A percentile compares a stretch with the other conserved stretches of the same genome.
Conservation (phyloP, 495 filamentous ascomycete genomes). For the Astrothelium macrocarpum region DNA sequence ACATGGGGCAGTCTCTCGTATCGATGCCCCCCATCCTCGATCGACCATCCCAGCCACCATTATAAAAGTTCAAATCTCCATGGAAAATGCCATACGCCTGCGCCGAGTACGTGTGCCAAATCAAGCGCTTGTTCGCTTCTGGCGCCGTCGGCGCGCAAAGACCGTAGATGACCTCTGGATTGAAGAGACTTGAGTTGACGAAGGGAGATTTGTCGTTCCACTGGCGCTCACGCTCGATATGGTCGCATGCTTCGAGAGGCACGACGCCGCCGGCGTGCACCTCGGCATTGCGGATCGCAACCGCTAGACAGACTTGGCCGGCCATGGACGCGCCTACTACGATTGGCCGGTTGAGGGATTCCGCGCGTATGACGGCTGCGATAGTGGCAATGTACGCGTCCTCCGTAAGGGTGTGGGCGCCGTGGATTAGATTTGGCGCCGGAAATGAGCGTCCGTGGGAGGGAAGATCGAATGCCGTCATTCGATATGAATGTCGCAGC, state of each 20-base stretch:
- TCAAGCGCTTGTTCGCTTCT: slow-evolving; percentile 29
- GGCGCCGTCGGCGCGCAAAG: slow-evolving; percentile 34
- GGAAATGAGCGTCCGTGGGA: slow-evolving; percentile 34
- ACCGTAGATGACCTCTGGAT: slow-evolving; percentile 37
- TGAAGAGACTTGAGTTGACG: slow-evolving; percentile 29
- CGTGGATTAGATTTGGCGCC: slow-evolving; percentile 2
- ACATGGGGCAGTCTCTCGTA: slow-evolving; percentile 36
- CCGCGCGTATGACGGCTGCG: slow-evolving; percentile 28
- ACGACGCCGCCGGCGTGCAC: slow-evolving; percentile 34
- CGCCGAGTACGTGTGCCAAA: slow-evolving; percentile 35
- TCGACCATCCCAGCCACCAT: slow-evolving; percentile 36
- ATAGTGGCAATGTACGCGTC: slow-evolving; percentile 34
- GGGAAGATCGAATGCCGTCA: slow-evolving; percentile 35
- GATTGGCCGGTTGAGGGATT: slow-evolving; percentile 32
- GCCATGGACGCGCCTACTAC: slow-evolving; percentile 38
- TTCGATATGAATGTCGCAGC: slow-evolving; percentile 31
- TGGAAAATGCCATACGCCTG: slow-evolving; percentile 39
- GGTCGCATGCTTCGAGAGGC: slow-evolving; percentile 30
- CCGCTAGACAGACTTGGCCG: slow-evolving; percentile 36
- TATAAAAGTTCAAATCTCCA: slow-evolving; percentile 38
- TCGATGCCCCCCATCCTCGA: slow-evolving; percentile 31
- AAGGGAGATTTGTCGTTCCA: slow-evolving; percentile 23
- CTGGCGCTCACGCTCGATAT: slow-evolving; percentile 21
- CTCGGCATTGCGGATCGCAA: slow-evolving; percentile 31
- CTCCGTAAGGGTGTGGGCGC: slow-evolving; percentile 34